Base-by-base conservation (phyloP, 2,329 filamentous ascomycete genomes). In the Colletotrichum tanaceti region DNA sequence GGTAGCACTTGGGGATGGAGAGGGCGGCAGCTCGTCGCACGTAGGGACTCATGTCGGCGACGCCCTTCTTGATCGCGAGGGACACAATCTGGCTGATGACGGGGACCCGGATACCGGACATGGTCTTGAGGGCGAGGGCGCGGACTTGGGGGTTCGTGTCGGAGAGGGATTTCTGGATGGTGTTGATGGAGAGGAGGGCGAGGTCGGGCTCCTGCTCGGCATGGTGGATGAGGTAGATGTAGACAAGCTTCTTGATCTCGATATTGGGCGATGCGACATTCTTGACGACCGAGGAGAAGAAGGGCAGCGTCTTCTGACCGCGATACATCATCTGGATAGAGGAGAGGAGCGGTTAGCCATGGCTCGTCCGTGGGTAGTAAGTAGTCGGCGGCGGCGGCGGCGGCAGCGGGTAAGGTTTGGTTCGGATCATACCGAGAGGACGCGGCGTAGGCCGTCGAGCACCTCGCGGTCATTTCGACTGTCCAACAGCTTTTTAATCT, bases 71-170 rank as follows among this genome's bases (percentile, higher is more conserved):
- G 82, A 99, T 98, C 4, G 94, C 96, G 68, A 99, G 82, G 18
- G 93, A 95, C 18, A 99, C 95, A 72, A 99, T 98, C 81, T 98
- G 96, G 75, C 93, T 97, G 79, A 99, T 99, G 59, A 98, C 94
- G 0, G 96, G 95, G 1, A 99, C 95, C n/a, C 92, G 88, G 71
- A 99, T 98, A 14, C 93, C 94, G 0, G 94, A 97, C 95, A 99
- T 99, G 72, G 96, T 97, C 71, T 94, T 93, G 71, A 99, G 85
- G 0, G 96, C 96, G 75, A 99, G 90, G 24, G 95, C 93, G 73
- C 96, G 91, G 22, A 98, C 90, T 76, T 97, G 92, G 1, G 96
- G 93, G 78, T 94, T 98, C 66, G 90, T 86, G 80, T 99, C 96
- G 28, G 94, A 97, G 67, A 99, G 88, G 11, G 95, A 97, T 81